A percentile compares a stretch with the other conserved stretches of the same genome.
These are phyloP conservation scores for Aquilaria malaccensis DNA, from an alignment of 345 rosid genomes.

Conservation along the genomic window DNA sequence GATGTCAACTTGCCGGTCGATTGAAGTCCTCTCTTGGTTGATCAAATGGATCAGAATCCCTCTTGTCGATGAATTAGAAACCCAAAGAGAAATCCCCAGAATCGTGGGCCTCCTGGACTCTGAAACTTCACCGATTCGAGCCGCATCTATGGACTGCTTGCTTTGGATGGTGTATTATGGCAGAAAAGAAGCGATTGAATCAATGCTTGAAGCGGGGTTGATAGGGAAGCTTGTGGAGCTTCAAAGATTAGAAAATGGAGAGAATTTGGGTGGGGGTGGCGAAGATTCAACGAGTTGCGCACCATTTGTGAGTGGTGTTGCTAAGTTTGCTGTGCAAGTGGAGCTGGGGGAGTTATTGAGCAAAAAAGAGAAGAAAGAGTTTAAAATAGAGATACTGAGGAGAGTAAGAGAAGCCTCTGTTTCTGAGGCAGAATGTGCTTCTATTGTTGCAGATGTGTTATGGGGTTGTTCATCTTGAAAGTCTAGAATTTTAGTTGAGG, in stretches of 20 bases:
- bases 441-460: slow-evolving; percentile 39
- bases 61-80: slow-evolving; percentile 44
- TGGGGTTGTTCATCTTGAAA: slow-evolving; percentile 48
- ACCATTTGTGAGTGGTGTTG: slow-evolving; percentile 31
- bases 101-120: slow-evolving; percentile 29
- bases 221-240: slow-evolving; percentile 35
- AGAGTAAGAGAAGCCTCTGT: slow-evolving; percentile 33
- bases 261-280: neutral
- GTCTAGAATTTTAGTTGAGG: neutral
- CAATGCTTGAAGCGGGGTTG: slow-evolving; percentile 31
- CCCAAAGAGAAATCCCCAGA: slow-evolving; percentile 29
- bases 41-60: slow-evolving; percentile 35
- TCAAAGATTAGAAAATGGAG: slow-evolving; percentile 28
- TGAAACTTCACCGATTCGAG: slow-evolving; percentile 12
- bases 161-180: slow-evolving; percentile 41
- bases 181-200: slow-evolving; percentile 44
- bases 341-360: slow-evolving; percentile 48
- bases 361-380: slow-evolving; percentile 26
- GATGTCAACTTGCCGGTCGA: slow-evolving; percentile 29
- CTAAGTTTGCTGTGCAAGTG: slow-evolving; percentile 43
- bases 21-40: slow-evolving; percentile 30
- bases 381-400: slow-evolving; percentile 35
- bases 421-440: slow-evolving; percentile 42
- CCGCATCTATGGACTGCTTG: slow-evolving; percentile 29
- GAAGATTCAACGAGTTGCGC: neutral